Base-by-base conservation (phyloP, 176 grass and related monocot genomes). In the Neostapfia colusana region DNA sequence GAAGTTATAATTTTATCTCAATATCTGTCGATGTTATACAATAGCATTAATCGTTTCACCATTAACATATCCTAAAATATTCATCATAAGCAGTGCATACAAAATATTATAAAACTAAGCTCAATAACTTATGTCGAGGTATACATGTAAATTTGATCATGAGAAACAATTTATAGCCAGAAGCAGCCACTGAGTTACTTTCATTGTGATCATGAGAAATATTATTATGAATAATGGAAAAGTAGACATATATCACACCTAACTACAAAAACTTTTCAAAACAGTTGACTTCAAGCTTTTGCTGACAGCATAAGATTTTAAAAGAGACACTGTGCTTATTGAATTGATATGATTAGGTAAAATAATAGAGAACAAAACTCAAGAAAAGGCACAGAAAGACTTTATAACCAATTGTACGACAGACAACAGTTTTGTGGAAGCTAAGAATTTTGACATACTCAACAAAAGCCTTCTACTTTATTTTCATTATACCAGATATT, bases 1-100 rank as follows among this genome's bases (percentile, higher is more conserved):
- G n/a, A 81, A 80, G 11, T 18, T 28, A 69, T 20, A 70, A 76
- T 35, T 23, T 70, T 55, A 26, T 56, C 53, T 56, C n/a, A 56
- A 56, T 38, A 61, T 55, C 63, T 53, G 31, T 42, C 43, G 49
- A 40, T 37, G 23, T 51, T 34, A 80, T 39, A 45, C 6, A 0
- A 17, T 18, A 38, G 26, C 15, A 34, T 17, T 77, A 26, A 70
- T 61, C 14, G 8, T 41, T 21, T 63, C n/a, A 40, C 8, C 12
- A 57, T 62, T 17, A 4, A 77, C 62, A 39, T 37, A 65, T 20
- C 61, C 1, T 46, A 56, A 56, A 57, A 53, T 23, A 31, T 46
- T 58, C 14, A 68, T 66, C 42, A 80, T 6, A 70, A 48, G 2
- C 59, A 65, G 8, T 5, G 13, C 2, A 65, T 42, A 38, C 61